Evolutionary conservation across 163 green algal genomes (phyloP), one percentile per base, ranked within the genome.

Genomic region (Picocystis sp.): DNA sequence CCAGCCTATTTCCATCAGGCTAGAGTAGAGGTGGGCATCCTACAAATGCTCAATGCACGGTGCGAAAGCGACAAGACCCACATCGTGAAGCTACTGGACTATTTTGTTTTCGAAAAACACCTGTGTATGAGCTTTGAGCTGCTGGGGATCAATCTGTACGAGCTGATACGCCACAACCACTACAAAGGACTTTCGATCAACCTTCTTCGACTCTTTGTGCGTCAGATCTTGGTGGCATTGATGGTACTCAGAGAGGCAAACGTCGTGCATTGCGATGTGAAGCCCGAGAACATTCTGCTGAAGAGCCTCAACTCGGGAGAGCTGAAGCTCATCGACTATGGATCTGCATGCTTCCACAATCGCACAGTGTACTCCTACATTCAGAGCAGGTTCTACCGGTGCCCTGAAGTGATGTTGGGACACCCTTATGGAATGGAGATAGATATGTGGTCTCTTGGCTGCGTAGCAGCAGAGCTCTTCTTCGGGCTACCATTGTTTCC

Each of bases 281-380:
- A 96, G 67, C 81, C 81, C 0, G 81, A 92, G 63, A 92, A 92
- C 67, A 82, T 92, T 24, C 63, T 92, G 47, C 59, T 92, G n/a
- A 75, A 75, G 45, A 61, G 45, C 22, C 22, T 73, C 19, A 51
- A 65, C 22, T 62, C 60, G 34, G 71, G 66, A n/a, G 70, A 82
- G 2, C 74, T 92, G 53, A 97, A 96, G 64, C 62, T 98, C 25
- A 97, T 98, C 46, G 89, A 98, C 73, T 98, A 94, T 71, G 89
- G 89, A 11, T 86, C 70, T 1, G 86, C 89, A 2, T 97, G 89
- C 76, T 93, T 96, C 53, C 77, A 92, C 65, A 75, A 75, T 53
- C 73, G 74, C 47, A 93, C 83, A 11, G 82, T 92, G 33, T 95
- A 94, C 72, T 80, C 69, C 25, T 97, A 97, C 76, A 95, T 97